Percentiles rank a stretch among this genome's conserved stretches.
These are phyloP conservation scores for Talaromyces albobiverticillius DNA, from an alignment of 2,329 filamentous ascomycete genomes.

Conservation along the genomic window DNA sequence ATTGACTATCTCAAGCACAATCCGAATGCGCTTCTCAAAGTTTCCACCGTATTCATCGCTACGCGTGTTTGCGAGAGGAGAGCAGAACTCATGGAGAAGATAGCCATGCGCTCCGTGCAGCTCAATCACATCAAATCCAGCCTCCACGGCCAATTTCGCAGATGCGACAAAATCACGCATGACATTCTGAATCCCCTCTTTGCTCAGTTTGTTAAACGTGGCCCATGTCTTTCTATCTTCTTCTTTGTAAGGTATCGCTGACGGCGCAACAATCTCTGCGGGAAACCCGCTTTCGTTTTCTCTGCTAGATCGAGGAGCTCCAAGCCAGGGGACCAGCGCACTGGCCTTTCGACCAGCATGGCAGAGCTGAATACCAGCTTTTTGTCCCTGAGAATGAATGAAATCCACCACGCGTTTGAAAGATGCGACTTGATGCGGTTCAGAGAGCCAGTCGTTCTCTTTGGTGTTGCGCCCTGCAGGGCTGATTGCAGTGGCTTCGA, in stretches of 20 bases:
- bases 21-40: conserved; percentile 61
- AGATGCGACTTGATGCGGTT: neutral
- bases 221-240: too few relatives aligned
- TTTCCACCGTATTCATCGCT: conserved; percentile 53
- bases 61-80: conserved; percentile 65
- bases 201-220: conserved; percentile 34
- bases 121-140: conserved; percentile 74
- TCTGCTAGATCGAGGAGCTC: too few relatives aligned
- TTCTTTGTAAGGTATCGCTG: too few relatives aligned
- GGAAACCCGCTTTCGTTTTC: neutral
- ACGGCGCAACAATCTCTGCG: neutral
- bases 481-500: neutral
- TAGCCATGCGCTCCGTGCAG: conserved; percentile 78
- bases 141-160: conserved; percentile 59
- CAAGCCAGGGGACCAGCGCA: neutral
- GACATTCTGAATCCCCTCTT: conserved; percentile 62
- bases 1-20: conserved; percentile 59
- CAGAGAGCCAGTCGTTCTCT: neutral
- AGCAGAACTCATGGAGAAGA: conserved; percentile 66
- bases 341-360: conserved; percentile 1
- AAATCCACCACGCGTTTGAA: neutral
- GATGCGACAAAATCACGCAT: conserved; percentile 60
- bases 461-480: neutral
- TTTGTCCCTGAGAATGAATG: neutral
- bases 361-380: neutral